Evolutionary conservation across 2,329 filamentous ascomycete species (phyloP), one percentile per base, ranked within the genome.

Genomic region (Fusarium sp.): DNA sequence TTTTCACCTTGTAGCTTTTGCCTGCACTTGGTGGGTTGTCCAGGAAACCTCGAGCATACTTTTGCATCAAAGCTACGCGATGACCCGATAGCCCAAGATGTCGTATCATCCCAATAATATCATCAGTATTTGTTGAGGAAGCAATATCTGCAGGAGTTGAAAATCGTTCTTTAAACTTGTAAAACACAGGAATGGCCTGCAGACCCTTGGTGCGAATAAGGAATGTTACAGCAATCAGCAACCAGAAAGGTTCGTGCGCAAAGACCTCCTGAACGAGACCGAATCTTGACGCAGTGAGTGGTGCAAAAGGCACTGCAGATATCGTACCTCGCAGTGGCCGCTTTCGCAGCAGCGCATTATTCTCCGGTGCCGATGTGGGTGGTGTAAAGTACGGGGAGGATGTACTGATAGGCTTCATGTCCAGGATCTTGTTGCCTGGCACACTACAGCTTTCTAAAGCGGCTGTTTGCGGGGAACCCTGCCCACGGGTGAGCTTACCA

Each of bases 191-290:
- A 25, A 95, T 88, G 4, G 93, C 91, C 9, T 85, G 81, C 42
- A 80, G 83, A 10, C 91, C 93, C 3, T 85, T 82, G 0, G 93
- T 97, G 56, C 90, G 88, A 73, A 94, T 94, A 27, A 97, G 85
- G 68, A 97, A 93, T 0, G 91, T 92, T 6, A 93, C 88, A 11
- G 90, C 92, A 27, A 97, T 81, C 2, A 97, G 83, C 2, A 97
- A 84, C 63, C 87, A 88, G 73, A 96, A 97, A 0, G 93, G 90
- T 53, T 92, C 83, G 45, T 84, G 75, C 2, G 87, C 86, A 14
- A 96, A 84, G 62, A 88, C 84, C 72, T 97, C 93, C 72, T 97
- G 93, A 33, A 97, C 86, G 2, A 97, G 82, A 0, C 93, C 93
- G 71, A 96, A 97, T 6, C 70, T 74, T 0, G 80, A 71, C 0